Conservation (phyloP, 2,329 filamentous ascomycete species). For the Gaeumannomyces tritici region DNA sequence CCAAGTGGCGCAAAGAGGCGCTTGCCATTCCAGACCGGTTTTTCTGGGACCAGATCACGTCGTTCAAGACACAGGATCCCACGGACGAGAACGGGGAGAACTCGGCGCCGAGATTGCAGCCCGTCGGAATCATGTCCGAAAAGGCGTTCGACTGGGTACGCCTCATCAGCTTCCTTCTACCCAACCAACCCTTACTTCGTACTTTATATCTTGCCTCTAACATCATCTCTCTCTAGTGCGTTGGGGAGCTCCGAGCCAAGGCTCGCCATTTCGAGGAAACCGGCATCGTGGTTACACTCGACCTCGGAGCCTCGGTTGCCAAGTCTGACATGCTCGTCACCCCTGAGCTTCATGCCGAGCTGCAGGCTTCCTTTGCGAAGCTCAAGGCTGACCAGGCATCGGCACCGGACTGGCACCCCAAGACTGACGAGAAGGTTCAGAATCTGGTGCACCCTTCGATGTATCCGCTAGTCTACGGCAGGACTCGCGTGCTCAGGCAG, state of each 20-base stretch:
- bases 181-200: too few relatives aligned
- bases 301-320: slow-evolving; percentile 27
- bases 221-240: slow-evolving; percentile 13
- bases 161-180: neutral
- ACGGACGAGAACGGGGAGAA: neutral
- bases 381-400: slow-evolving; percentile 31
- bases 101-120: neutral
- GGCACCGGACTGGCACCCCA: slow-evolving; percentile 43
- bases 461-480: slow-evolving; percentile 41
- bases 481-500: slow-evolving; percentile 18
- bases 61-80: neutral
- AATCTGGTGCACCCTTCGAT: slow-evolving; percentile 52
- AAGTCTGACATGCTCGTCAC: slow-evolving; percentile 43
- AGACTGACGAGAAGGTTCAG: slow-evolving; percentile 39
- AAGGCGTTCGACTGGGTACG: slow-evolving; percentile 14
- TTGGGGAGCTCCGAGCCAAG: slow-evolving; percentile 40
- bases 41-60: neutral
- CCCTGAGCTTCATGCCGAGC: slow-evolving; percentile 14
- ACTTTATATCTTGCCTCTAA: neutral
- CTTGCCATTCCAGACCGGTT: neutral
- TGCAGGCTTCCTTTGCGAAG: slow-evolving; percentile 26
- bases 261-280: slow-evolving; percentile 30
- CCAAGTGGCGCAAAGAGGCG: slow-evolving; percentile 22
- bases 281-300: slow-evolving; percentile 32
- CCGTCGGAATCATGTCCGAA: slow-evolving; percentile 9